Evolutionary conservation across 306 rosid species (phyloP).

Genomic region (Senna siamea): DNA sequence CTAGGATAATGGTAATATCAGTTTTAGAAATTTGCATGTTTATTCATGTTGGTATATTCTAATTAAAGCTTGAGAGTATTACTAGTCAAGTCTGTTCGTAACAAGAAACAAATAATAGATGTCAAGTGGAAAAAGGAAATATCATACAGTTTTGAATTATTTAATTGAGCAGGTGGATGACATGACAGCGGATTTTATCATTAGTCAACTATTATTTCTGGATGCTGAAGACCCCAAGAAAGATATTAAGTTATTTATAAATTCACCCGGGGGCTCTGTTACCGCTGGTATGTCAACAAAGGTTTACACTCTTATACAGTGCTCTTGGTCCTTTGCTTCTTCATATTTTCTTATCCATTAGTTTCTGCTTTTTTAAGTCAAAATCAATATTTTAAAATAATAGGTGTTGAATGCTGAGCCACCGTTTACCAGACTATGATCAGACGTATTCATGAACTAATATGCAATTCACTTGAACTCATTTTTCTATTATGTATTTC

Average conservation of each 20-base stretch:
- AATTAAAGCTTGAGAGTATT: background rate
- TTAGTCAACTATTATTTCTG: conserved; percentile 85
- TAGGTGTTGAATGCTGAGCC: too few species aligned
- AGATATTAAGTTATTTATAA: conserved; percentile 84
- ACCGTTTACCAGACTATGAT: too few species aligned
- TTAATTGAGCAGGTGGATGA: conserved; percentile 83
- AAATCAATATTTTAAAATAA: background rate
- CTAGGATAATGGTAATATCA: background rate
- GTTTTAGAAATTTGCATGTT: conserved; percentile 35
- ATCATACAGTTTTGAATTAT: conserved; percentile 27
- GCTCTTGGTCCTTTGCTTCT: conserved; percentile 14
- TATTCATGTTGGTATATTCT: conserved; percentile 43
- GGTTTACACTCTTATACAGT: background rate
- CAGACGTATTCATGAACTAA: too few species aligned
- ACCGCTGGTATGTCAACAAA: conserved; percentile 72
- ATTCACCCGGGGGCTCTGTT: conserved; percentile 96
- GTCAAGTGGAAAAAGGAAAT: background rate
- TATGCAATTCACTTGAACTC: too few species aligned
- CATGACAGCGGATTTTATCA: conserved; percentile 82
- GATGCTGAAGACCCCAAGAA: conserved; percentile 88
- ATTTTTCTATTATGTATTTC: too few species aligned
- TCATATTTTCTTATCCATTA: background rate
- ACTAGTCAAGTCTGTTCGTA: background rate
- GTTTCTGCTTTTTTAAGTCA: background rate
- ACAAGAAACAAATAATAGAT: background rate